Percentiles rank a stretch among this genome's conserved stretches.
These are phyloP conservation scores for Trichophyton mentagrophytes DNA, from an alignment of 2,329 filamentous ascomycete genomes.

Conservation along the genomic window DNA sequence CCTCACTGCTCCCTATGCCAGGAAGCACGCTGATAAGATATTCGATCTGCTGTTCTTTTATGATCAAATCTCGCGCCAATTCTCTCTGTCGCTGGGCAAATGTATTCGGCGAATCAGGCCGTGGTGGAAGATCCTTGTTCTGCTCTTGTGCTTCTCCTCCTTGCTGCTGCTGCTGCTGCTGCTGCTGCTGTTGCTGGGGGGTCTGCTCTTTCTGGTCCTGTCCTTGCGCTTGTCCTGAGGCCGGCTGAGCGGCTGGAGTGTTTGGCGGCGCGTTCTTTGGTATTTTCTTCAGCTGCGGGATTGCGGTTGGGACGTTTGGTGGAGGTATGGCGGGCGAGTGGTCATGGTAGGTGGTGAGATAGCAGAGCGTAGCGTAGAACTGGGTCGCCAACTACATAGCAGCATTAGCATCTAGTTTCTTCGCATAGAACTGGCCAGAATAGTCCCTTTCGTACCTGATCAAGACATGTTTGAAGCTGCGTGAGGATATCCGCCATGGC, in stretches of 20 bases:
- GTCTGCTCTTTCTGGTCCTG: slow-evolving; percentile 9
- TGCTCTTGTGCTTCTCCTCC: neutral
- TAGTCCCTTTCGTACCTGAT: slow-evolving; percentile 26
- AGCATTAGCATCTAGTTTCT: neutral
- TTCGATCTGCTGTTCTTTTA: slow-evolving; percentile 41
- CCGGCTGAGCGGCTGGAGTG: slow-evolving; percentile 6
- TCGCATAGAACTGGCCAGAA: neutral
- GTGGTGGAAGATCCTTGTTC: neutral
- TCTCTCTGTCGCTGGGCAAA: slow-evolving; percentile 36
- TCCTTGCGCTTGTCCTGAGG: slow-evolving; percentile 12
- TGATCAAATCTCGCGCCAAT: slow-evolving; percentile 36
- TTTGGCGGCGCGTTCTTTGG: slow-evolving; percentile 27
- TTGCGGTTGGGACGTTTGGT: slow-evolving; percentile 21
- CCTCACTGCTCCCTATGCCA: slow-evolving; percentile 33
- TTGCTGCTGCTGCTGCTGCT: slow-evolving; percentile 11
- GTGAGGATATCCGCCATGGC: slow-evolving; percentile 37
- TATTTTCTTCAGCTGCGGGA: slow-evolving; percentile 30
- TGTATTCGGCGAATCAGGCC: slow-evolving; percentile 29
- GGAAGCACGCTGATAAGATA: slow-evolving; percentile 35
- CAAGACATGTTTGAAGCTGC: slow-evolving; percentile 39
- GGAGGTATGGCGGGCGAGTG: slow-evolving; percentile 28
- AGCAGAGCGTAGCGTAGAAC: slow-evolving; percentile 40
- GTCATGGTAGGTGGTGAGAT: slow-evolving; percentile 36
- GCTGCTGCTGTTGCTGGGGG: slow-evolving; percentile 6
- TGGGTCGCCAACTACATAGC: slow-evolving; percentile 34